Percentiles rank a stretch among this genome's conserved stretches.
phyloP scores from a whole-genome alignment of 1,139 yeast genomes.

The Nakaseomyces delphensis region DNA sequence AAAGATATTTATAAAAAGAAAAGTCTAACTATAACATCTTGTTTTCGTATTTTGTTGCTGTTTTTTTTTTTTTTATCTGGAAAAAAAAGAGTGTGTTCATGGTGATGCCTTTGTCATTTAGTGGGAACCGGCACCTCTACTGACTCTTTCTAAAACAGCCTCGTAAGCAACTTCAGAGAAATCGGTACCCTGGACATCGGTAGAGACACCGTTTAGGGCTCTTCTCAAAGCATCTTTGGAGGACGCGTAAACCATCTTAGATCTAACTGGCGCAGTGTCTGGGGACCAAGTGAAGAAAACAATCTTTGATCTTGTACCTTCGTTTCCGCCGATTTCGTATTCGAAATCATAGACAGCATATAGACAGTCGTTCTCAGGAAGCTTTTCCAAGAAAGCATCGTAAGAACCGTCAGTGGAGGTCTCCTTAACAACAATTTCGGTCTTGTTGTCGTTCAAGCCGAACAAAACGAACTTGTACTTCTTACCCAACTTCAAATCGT shows the following conservation, averaged over 20 bases:
- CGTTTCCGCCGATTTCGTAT: constrained; percentile 80
- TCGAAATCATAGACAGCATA: constrained; percentile 96
- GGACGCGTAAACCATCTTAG: constrained; percentile 97
- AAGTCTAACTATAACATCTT: constrained; percentile 1
- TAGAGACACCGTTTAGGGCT: constrained; percentile 86
- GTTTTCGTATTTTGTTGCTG: not conserved
- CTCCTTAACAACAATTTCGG: constrained; percentile 83
- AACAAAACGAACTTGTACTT: constrained; percentile 76
- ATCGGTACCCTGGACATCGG: constrained; percentile 97
- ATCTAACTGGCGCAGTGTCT: constrained; percentile 86
- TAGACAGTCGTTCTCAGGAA: constrained; percentile 94
- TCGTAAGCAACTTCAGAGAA: constrained; percentile 94
- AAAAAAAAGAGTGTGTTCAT: not conserved
- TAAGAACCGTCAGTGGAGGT: constrained; percentile 68
- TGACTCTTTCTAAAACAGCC: constrained; percentile 80
- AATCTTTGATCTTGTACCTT: constrained; percentile 93
- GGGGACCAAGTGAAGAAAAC: constrained; percentile 96
- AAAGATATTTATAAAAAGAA: not conserved
- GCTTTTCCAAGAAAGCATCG: constrained; percentile 73
- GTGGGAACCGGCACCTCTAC: constrained; percentile 68
- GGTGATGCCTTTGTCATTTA: constrained; percentile 23
- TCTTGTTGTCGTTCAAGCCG: constrained; percentile 72
- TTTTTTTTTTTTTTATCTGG: not conserved
- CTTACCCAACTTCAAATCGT: constrained; percentile 92
- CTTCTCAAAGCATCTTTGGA: constrained; percentile 97